These are phyloP conservation scores for Lyophyllum semitale DNA, from an alignment of 768 basidiomycete species.

Conservation along the genomic window DNA sequence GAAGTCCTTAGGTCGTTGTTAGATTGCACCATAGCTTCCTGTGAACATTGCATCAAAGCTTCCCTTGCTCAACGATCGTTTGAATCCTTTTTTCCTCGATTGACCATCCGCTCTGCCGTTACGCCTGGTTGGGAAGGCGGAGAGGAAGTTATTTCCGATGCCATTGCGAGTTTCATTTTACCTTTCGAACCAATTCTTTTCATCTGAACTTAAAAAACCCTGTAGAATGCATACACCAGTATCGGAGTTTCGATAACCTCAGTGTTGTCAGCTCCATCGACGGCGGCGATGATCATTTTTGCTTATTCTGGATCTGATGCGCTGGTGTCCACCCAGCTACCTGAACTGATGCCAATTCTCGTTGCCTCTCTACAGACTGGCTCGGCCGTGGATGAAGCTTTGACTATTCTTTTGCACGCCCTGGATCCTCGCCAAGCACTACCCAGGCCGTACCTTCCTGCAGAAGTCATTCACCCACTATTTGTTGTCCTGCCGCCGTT, in stretches of 20 bases:
- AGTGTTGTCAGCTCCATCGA: slow-evolving; percentile 24
- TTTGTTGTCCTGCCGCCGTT: slow-evolving; percentile 52
- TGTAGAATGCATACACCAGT: slow-evolving; percentile 35
- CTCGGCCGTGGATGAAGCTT: slow-evolving; percentile 55
- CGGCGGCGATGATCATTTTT: slow-evolving; percentile 35
- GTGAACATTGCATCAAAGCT: slow-evolving; percentile 39
- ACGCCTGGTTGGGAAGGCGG: slow-evolving; percentile 41
- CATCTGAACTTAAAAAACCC: neutral
- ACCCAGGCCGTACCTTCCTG: slow-evolving; percentile 29
- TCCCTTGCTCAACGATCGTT: slow-evolving; percentile 50
- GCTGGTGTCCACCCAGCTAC: slow-evolving; percentile 20
- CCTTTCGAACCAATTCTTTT: neutral
- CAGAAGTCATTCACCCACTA: slow-evolving; percentile 50
- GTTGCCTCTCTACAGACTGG: slow-evolving; percentile 56
- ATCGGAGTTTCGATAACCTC: slow-evolving; percentile 28
- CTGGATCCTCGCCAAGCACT: slow-evolving; percentile 25
- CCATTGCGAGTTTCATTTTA: slow-evolving; percentile 38
- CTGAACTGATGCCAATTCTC: slow-evolving; percentile 41
- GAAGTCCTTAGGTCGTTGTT: slow-evolving; percentile 29
- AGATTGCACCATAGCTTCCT: slow-evolving; percentile 35
- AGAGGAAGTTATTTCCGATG: slow-evolving; percentile 32
- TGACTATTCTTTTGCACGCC: slow-evolving; percentile 53
- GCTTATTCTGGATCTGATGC: slow-evolving; percentile 31
- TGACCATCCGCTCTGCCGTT: slow-evolving; percentile 34
- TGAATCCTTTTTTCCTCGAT: slow-evolving; percentile 44